Evolutionary conservation across 140 eudicot genomes (phyloP), one percentile per base, ranked within the genome.

Genomic region (Cichorium intybus): DNA sequence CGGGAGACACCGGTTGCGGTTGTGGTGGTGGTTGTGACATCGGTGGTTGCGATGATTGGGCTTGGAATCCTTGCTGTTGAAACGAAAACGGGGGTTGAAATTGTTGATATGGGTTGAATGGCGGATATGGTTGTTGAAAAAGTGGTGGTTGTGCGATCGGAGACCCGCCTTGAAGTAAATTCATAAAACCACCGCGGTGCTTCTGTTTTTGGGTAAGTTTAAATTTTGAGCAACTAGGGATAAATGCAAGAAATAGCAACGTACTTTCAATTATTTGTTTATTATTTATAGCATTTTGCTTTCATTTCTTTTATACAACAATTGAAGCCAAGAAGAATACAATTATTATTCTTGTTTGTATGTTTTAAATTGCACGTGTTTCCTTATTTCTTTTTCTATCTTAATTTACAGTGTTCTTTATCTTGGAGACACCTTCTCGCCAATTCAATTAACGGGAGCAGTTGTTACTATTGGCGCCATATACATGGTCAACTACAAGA

Each of bases 401-500:
- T 27, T 39, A 12, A 39, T 50, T 63, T 69, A 54, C 84, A 92
- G 99, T 62, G 88, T 78, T 62, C 75, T 88, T 50, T 93, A 93
- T 72, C 89, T 93, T 5, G 99, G 84, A 0, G 99, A 93, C 84
- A 93, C 94, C 29, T 93, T 88, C 69, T 81, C 94, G 0, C 85
- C 92, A 3, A 54, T 79, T 69, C 99, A 93, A 66, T 79, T 85
- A 65, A 53, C 61, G 7, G 99, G 99, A 71, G 99, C 97, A 8
- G 22, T 88, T 22, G 85, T 88, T 39, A 88, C 95, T 15, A 39
- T 93, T 49, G 88, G 74, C 7, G 99, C 86, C 24, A 93, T 93
- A 59, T 93, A 85, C 74, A 78, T 93, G 97, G 99, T 93, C 58
- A 93, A 88, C 76, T 93, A 93, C 77, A 86, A 84, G 68, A 56